A percentile compares a stretch with the other conserved stretches of the same genome.
Evolutionary conservation across 345 rosid genomes (phyloP).

Genomic region (Hibiscus tridactylites): DNA sequence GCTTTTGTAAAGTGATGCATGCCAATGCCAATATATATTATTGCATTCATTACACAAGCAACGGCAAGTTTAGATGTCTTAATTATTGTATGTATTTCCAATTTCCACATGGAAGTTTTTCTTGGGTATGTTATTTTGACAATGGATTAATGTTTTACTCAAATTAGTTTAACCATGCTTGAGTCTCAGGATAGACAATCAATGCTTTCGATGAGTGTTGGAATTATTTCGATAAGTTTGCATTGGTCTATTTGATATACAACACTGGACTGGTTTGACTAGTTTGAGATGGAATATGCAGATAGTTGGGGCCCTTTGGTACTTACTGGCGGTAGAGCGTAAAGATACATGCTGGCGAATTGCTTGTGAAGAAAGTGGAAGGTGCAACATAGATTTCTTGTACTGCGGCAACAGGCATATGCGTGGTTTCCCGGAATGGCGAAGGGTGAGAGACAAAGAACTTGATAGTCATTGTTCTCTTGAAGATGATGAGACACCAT

Average conservation of each 20-base stretch:
- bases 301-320: conserved; percentile 85
- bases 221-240: neutral
- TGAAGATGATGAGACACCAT: conserved; percentile 21
- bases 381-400: conserved; percentile 38
- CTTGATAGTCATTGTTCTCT: conserved; percentile 38
- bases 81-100: neutral
- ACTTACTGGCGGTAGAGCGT: conserved; percentile 71
- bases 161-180: neutral
- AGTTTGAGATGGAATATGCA: conserved; percentile 19
- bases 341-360: conserved; percentile 60
- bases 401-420: conserved; percentile 55
- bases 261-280: neutral
- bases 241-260: neutral
- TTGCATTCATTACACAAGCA: neutral
- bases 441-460: conserved; percentile 27
- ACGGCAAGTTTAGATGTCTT: neutral
- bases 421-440: conserved; percentile 47
- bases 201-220: neutral
- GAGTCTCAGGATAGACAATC: neutral
- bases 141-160: neutral
- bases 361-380: conserved; percentile 41
- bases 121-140: neutral
- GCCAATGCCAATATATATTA: neutral
- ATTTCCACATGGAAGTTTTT: neutral
- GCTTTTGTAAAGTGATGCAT: neutral